These are phyloP conservation scores for Basidioascus undulatus DNA, from an alignment of 768 basidiomycete genomes.

Conservation along the genomic window DNA sequence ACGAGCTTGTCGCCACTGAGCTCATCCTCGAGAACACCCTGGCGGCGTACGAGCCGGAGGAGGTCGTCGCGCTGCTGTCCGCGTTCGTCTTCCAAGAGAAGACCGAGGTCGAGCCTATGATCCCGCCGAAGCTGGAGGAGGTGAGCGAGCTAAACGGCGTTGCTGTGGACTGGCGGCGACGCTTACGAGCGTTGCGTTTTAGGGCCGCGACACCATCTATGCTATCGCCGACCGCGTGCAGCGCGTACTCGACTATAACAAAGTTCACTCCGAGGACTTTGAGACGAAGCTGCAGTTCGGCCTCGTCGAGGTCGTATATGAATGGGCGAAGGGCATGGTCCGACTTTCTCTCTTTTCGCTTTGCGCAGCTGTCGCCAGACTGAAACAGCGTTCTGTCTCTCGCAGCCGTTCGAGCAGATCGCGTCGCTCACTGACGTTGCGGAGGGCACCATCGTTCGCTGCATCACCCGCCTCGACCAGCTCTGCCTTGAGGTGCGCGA, in stretches of 20 bases:
- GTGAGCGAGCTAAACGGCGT: conserved; percentile 4
- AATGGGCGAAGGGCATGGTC: conserved; percentile 99
- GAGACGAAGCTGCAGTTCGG: conserved; percentile 65
- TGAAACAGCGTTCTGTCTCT: neutral
- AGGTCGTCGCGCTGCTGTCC: conserved; percentile 84
- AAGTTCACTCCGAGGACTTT: conserved; percentile 56
- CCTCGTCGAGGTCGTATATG: conserved; percentile 85
- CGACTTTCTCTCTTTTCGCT: conserved; percentile 11
- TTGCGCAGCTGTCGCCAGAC: too few relatives aligned
- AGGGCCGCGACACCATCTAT: conserved; percentile 51
- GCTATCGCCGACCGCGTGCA: conserved; percentile 55
- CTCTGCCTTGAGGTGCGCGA: conserved; percentile 91
- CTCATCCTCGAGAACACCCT: conserved; percentile 88
- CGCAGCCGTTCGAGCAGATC: conserved; percentile 84
- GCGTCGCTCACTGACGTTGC: conserved; percentile 76
- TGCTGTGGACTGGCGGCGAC: neutral
- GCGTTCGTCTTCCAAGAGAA: conserved; percentile 98
- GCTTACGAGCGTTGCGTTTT: neutral
- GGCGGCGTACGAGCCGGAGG: conserved; percentile 72
- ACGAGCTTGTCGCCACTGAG: conserved; percentile 86
- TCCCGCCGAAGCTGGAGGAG: conserved; percentile 53
- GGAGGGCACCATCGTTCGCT: conserved; percentile 89
- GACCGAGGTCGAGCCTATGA: conserved; percentile 61
- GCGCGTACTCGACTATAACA: conserved; percentile 51
- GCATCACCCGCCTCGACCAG: conserved; percentile 86